phyloP scores from a whole-genome alignment of 352 stramenopile genomes.

The Phytophthora litchii region DNA sequence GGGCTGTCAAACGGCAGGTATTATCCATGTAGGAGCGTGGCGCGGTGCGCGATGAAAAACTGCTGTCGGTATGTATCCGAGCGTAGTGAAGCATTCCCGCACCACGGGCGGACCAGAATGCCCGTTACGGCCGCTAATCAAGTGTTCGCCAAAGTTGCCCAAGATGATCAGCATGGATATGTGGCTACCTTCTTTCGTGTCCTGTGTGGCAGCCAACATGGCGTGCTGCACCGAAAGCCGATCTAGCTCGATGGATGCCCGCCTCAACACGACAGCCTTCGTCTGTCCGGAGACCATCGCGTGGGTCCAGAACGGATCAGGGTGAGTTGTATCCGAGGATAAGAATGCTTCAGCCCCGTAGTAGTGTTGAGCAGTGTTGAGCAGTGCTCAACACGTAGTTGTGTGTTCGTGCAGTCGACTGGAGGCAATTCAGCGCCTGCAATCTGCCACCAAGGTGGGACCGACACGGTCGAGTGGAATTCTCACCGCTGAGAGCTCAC shows the following conservation, averaged over 20 bases:
- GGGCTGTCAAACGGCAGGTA: slow-evolving; percentile 21
- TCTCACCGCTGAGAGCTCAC: not conserved
- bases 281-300: slow-evolving; percentile 13
- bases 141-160: not conserved
- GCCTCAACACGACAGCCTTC: slow-evolving; percentile 7
- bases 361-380: too few relatives aligned
- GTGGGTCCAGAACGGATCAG: slow-evolving; percentile 21
- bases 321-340: slow-evolving; percentile 1
- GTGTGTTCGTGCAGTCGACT: slow-evolving; percentile 5
- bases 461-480: too few relatives aligned
- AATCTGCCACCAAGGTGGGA: slow-evolving; percentile 24
- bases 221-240: slow-evolving; percentile 8
- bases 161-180: not conserved
- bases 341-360: slow-evolving; percentile 7
- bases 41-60: slow-evolving; percentile 6
- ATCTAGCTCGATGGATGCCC: slow-evolving; percentile 11
- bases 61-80: slow-evolving; percentile 29
- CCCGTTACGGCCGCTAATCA: too few relatives aligned
- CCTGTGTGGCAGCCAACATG: slow-evolving; percentile 5
- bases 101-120: slow-evolving; percentile 11
- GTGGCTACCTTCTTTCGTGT: slow-evolving; percentile 8
- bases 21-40: slow-evolving; percentile 20
- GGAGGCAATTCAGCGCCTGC: slow-evolving; percentile 22
- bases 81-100: slow-evolving; percentile 8
- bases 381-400: not conserved